Evolutionary conservation across 768 basidiomycete species (phyloP), one percentile per base, ranked within the genome.

Genomic region (Coprinopsis strossmayeri): DNA sequence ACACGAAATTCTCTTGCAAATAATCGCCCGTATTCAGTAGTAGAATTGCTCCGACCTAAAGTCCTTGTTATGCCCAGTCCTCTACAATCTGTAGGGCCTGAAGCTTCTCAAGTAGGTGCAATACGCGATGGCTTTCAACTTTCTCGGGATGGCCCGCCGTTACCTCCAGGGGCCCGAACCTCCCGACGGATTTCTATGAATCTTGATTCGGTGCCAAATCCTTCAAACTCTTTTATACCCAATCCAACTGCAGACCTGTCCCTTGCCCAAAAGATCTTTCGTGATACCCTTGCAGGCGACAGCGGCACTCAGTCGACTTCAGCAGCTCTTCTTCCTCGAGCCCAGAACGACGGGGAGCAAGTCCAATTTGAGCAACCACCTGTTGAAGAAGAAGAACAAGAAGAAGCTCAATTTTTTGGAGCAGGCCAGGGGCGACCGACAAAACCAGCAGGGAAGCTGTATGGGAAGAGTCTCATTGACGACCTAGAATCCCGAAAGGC

Each of bases 1-100:
- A 71, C 71, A 41, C 69, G 65, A 27, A 69, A 63, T 30, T 64
- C 59, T 38, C 58, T 60, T 55, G 46, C 71, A 4, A 25, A 69
- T 43, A 76, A 82, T 35, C 77, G 81, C 30, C 80, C 73, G 17
- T 82, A 80, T 58, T 90, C 88, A 9, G 85, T 86, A 11, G 55
- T 84, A 49, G 88, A 92, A 26, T 70, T 95, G 37, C 72, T 95
- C 56, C 77, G 92, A 18, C 93, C 93, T 1, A 92, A 92, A 63
- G 76, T 92, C n/a, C 81, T 96, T 38, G 81, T 96, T 53, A 95
- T 96, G 93, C 93, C 93, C 9, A 87, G 85, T 52, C 89, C 91
- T 1, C 69, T 95, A 30, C 87, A 93, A 57, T 67, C 72, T 44
- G 58, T 65, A 15, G 59, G 69, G 15, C 57, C 64, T 30, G 53